Conservation (phyloP, 1,139 yeast species). For the Spencermartinsiella ligniputridi region DNA sequence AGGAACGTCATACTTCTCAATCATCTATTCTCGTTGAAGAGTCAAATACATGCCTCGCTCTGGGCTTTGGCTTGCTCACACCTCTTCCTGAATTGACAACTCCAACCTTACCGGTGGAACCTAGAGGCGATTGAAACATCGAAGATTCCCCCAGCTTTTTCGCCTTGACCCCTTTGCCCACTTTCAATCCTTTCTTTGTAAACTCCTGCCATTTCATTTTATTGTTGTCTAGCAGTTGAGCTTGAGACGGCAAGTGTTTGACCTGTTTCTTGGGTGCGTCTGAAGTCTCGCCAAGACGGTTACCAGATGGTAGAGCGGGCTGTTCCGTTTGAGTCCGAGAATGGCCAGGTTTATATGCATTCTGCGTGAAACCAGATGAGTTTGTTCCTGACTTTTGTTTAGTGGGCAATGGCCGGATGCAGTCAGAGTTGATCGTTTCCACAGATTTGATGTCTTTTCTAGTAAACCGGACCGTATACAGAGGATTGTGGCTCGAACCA, state of each 20-base stretch:
- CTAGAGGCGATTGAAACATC: constrained; percentile 29
- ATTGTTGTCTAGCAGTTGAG: constrained; percentile 24
- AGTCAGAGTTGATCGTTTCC: constrained; percentile 26
- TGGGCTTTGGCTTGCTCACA: constrained; percentile 6
- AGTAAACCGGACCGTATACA: constrained; percentile 29
- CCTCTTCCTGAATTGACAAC: constrained; percentile 23
- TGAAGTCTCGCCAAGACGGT: background rate
- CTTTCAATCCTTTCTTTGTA: constrained; percentile 26
- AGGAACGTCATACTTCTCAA: too few species aligned
- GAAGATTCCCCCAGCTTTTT: constrained; percentile 24
- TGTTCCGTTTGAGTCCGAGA: background rate
- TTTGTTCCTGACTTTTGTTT: background rate
- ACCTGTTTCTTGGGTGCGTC: constrained; percentile 5
- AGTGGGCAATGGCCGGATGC: constrained; percentile 13
- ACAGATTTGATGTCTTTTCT: constrained; percentile 16
- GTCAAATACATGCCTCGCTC: constrained; percentile 13
- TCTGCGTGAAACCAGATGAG: background rate
- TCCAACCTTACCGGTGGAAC: constrained; percentile 28
- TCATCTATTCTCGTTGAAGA: constrained; percentile 7
- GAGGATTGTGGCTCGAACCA: constrained; percentile 26
- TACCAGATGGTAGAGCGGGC: background rate
- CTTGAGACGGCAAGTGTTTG: constrained; percentile 20
- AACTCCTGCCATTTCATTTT: constrained; percentile 35
- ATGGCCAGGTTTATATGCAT: background rate
- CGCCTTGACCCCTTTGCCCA: constrained; percentile 18